Conservation (phyloP, 176 grass and related monocot genomes). For the Rhynchospora pubera region DNA sequence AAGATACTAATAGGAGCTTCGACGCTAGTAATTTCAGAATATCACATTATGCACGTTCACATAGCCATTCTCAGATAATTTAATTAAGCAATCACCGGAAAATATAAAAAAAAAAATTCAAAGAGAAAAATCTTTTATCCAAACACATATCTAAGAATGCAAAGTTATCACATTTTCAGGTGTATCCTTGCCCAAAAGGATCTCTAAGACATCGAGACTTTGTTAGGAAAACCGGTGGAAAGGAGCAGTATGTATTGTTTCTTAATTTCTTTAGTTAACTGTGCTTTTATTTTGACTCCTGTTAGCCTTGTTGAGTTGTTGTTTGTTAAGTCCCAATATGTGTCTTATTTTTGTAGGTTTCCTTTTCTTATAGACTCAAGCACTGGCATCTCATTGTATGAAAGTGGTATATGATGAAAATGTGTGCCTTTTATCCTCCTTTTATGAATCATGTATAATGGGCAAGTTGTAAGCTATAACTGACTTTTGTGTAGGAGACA, state of each 20-base stretch:
- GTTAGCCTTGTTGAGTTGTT: neutral
- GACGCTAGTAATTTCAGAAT: no score
- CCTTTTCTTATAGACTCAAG: constrained; percentile 79
- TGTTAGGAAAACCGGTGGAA: constrained; percentile 74
- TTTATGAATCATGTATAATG: neutral
- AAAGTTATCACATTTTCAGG: constrained; percentile 26
- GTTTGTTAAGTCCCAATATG: neutral
- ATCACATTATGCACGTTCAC: no score
- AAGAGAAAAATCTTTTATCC: neutral
- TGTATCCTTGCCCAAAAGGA: constrained; percentile 98
- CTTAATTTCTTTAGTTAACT: constrained; percentile 9
- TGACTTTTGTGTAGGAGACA: constrained; percentile 61
- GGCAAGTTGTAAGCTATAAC: neutral
- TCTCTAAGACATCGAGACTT: constrained; percentile 65
- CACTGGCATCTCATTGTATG: constrained; percentile 80
- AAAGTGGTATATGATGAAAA: constrained; percentile 68
- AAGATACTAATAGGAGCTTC: no score
- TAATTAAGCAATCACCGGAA: neutral
- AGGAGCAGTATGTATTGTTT: constrained; percentile 67
- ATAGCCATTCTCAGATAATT: neutral
- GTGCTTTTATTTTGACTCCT: neutral
- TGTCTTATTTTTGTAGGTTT: constrained; percentile 46
- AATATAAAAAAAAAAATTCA: neutral
- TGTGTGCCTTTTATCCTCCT: neutral
- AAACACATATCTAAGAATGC: neutral